phyloP scores from a whole-genome alignment of 352 stramenopile species.

The Blastocystis sp. region DNA sequence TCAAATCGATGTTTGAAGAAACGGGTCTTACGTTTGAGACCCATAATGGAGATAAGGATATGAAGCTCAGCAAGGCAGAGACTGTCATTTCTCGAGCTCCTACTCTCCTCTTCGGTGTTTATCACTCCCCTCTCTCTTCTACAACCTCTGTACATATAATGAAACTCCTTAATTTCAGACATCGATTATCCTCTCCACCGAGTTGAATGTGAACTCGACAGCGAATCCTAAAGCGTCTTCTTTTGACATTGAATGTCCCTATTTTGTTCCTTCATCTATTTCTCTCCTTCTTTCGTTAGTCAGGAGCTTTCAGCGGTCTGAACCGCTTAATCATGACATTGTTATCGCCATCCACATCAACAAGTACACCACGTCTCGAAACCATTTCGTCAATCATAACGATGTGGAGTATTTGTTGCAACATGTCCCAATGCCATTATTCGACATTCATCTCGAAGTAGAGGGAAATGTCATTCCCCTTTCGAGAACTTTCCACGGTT shows the following conservation, averaged over 20 bases:
- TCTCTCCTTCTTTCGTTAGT: neutral
- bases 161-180: neutral
- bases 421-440: neutral
- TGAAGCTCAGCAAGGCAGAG: neutral
- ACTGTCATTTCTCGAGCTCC: neutral
- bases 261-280: neutral
- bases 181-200: constrained; percentile 32
- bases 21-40: neutral
- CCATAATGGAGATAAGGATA: neutral
- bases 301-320: neutral
- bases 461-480: neutral
- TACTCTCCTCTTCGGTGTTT: constrained; percentile 22
- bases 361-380: neutral
- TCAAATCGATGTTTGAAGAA: neutral
- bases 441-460: neutral
- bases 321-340: neutral
- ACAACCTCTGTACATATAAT: neutral
- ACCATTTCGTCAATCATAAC: neutral
- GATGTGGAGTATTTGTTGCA: neutral
- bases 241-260: neutral
- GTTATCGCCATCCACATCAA: constrained; percentile 24
- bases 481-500: neutral
- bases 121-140: neutral
- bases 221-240: neutral
- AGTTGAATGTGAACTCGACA: constrained; percentile 15